Evolutionary conservation across 106 monocot genomes (phyloP), one percentile per base, ranked within the genome.

Genomic region (Narthecium ossifragum): DNA sequence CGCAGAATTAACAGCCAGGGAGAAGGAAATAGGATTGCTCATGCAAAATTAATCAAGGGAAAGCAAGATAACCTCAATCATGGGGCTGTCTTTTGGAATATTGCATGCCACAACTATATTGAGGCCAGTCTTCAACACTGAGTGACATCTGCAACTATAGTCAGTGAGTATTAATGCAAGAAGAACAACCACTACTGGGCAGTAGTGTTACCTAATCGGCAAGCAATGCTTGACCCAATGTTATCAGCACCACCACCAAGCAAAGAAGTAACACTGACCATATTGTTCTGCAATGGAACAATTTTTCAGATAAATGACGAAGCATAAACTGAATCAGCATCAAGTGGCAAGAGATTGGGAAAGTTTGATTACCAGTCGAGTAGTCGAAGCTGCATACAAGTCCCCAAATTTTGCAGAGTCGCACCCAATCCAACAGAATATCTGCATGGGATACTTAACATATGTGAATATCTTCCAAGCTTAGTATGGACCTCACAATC

Each of bases 31-130:
- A n/a, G n/a, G n/a, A n/a, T n/a, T n/a, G n/a, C n/a, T n/a, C n/a
- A n/a, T n/a, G n/a, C n/a, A n/a, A n/a, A n/a, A n/a, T n/a, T n/a
- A n/a, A n/a, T n/a, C n/a, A n/a, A n/a, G n/a, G n/a, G n/a, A 36
- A n/a, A 34, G 14, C 26, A 48, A 20, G 26, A 9, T 22, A 64
- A 87, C 87, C 87, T 87, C 82, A 60, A 88, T 78, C 76, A 79
- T 73, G 17, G 82, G 88, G 66, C 79, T 88, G 46, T 79, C 88
- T 73, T 83, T 88, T 26, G 83, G 88, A 52, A 83, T 83, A 57
- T 88, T 83, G 79, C 88, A 88, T 30, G 88, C 82, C 8, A 88
- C 53, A 34, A 88, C 71, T 41, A 83, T 66, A 36, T 70, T 82
- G 7, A 79, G 73, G 24, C 83, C 83, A 3, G 83, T 79, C 67